phyloP scores from a whole-genome alignment of 306 rosid species.

The Castanospermum australe region DNA sequence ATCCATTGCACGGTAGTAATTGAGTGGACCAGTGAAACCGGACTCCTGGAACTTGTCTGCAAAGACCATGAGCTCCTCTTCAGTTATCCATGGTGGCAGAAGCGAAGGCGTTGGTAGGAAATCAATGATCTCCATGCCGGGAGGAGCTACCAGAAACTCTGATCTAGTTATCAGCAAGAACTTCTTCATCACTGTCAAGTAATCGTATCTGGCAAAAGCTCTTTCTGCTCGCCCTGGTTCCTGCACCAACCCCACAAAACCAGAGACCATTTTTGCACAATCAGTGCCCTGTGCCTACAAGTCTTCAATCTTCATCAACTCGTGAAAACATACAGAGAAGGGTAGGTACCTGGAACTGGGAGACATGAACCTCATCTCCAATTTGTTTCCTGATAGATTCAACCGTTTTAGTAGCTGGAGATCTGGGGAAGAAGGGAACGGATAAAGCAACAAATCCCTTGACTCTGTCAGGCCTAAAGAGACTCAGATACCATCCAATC shows the following conservation, averaged over 20 bases:
- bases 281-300: not conserved
- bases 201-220: conserved; percentile 80
- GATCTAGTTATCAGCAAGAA: conserved; percentile 35
- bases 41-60: conserved; percentile 78
- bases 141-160: conserved; percentile 43
- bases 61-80: conserved; percentile 63
- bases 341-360: conserved; percentile 75
- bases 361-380: conserved; percentile 54
- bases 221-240: conserved; percentile 82
- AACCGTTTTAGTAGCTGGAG: conserved; percentile 39
- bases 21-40: conserved; percentile 80
- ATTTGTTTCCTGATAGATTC: conserved; percentile 33
- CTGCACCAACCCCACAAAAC: conserved; percentile 37
- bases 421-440: conserved; percentile 64
- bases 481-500: conserved; percentile 59
- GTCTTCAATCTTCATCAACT: not conserved
- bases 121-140: conserved; percentile 71
- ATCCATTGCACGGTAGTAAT: conserved; percentile 75
- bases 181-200: conserved; percentile 72
- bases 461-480: conserved; percentile 71
- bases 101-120: conserved; percentile 58
- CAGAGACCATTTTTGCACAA: not conserved
- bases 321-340: not conserved
- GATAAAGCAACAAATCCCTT: conserved; percentile 50
- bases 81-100: conserved; percentile 72